Base-by-base conservation (phyloP, 2,329 filamentous ascomycete species). In the Fusarium dimerum region DNA sequence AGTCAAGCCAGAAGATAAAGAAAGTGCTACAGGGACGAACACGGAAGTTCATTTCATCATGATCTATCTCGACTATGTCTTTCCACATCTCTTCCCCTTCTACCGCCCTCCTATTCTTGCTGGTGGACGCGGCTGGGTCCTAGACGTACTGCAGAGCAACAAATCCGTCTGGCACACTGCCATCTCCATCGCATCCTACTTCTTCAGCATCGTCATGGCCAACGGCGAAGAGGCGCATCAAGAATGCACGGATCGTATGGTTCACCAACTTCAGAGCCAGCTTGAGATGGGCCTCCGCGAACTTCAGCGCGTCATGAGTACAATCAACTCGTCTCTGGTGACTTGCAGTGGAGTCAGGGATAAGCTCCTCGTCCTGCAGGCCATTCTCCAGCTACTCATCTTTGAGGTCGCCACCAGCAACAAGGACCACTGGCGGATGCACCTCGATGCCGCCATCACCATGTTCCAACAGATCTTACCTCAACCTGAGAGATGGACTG, bases 31-130 rank as follows among this genome's bases (percentile, higher is more conserved):
- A 12, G 63, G 60, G 2, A 57, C 60, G 8, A 68, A 66, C 30
- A 63, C 65, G n/a, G 68, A 72, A 47, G 61, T 74, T 1, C 71
- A 74, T 61, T 75, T 79, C 41, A 68, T 81, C 51, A 82, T 83
- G 77, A 76, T 82, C 51, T 87, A 85, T 62, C 73, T 86, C 43
- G 84, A 87, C 65, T 78, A 82, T 56, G 74, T 86, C 17, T 79
- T 86, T 55, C 83, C 84, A 2, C 82, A 85, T 57, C 69, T 86
- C 1, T 86, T 83, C 62, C 85, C 85, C 3, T 82, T 85, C 64
- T 87, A 86, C 66, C 76, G 76, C 3, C 84, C 84, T 1, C 73
- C 74, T 3, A 63, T 84, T 6, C 71, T 81, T 4, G 73, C 80
- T 50, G 79, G 81, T n/a, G 84, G 83, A 13, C 77, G 80, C 45